Conservation (phyloP, 192 early-diverging fungal species). For the Ambispora gerdemannii region DNA sequence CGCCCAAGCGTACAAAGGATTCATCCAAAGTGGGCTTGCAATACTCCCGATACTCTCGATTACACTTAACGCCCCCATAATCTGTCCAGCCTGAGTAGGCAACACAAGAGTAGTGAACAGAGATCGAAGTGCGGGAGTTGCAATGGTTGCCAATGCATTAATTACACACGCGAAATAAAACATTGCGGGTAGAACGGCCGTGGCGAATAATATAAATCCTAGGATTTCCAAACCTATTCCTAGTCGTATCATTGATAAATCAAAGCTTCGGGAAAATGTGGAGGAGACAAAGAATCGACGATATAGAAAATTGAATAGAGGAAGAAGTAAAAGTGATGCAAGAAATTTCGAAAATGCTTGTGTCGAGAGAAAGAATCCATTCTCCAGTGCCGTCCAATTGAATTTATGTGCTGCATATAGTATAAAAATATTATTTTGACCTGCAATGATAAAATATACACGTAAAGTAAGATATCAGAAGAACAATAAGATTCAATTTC, state of each 20-base stretch:
- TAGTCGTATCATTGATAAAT: slow-evolving; percentile 42
- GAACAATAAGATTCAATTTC: too few species aligned
- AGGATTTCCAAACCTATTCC: slow-evolving; percentile 39
- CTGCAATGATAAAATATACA: slow-evolving; percentile 13
- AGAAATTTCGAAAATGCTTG: slow-evolving; percentile 19
- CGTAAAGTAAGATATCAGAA: too few species aligned
- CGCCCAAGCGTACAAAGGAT: slow-evolving; percentile 41
- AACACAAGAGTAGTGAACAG: slow-evolving; percentile 43
- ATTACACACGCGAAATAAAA: slow-evolving; percentile 36
- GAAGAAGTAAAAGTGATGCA: slow-evolving; percentile 8
- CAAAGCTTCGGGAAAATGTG: slow-evolving; percentile 30
- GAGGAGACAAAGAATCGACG: neutral
- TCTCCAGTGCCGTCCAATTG: slow-evolving; percentile 21
- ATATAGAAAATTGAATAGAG: neutral
- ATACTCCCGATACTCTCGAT: slow-evolving; percentile 48
- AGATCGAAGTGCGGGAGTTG: slow-evolving; percentile 41
- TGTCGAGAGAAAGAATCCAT: slow-evolving; percentile 15
- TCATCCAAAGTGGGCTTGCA: slow-evolving; percentile 45
- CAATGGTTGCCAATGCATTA: slow-evolving; percentile 41
- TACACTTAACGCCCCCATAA: slow-evolving; percentile 49
- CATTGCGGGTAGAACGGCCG: slow-evolving; percentile 31
- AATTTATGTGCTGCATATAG: slow-evolving; percentile 23
- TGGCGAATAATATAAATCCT: slow-evolving; percentile 38
- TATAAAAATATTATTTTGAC: slow-evolving; percentile 22
- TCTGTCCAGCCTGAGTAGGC: slow-evolving; percentile 46